Conservation (phyloP, 257 asterid genomes). For the Solanum sejunctum region DNA sequence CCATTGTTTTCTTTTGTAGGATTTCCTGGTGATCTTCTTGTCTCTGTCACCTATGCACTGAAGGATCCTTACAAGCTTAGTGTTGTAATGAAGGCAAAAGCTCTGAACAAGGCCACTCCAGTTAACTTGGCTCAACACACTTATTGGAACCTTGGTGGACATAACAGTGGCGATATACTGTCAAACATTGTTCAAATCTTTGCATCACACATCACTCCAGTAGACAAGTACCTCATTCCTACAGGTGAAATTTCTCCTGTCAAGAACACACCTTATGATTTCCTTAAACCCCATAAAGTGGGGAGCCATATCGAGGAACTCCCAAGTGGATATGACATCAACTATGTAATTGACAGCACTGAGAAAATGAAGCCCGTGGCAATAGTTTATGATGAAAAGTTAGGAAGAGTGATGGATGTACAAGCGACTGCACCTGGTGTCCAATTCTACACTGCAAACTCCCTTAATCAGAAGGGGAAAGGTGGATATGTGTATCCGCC, state of each 20-base stretch:
- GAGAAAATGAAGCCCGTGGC: background rate
- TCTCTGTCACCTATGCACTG: background rate
- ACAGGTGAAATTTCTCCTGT: background rate
- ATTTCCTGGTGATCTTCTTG: conserved; percentile 12
- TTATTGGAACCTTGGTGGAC: conserved; percentile 15
- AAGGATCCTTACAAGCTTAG: background rate
- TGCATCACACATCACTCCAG: background rate
- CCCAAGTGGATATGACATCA: background rate
- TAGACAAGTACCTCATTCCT: background rate
- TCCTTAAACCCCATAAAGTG: background rate
- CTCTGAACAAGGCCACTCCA: conserved; percentile 17
- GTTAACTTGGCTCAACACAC: conserved; percentile 15
- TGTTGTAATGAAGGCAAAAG: background rate
- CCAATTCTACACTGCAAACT: conserved; percentile 3
- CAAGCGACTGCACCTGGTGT: conserved; percentile 2
- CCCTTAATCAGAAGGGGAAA: conserved; percentile 1
- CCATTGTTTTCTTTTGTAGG: background rate
- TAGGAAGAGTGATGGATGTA: conserved; percentile 5
- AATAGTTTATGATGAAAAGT: background rate
- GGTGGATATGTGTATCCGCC: conserved; percentile 4
- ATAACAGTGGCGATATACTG: conserved; percentile 6
- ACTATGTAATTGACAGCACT: background rate
- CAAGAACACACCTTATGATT: background rate
- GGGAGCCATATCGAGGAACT: background rate
- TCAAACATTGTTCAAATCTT: conserved; percentile 3